Conservation (phyloP, 345 rosid genomes). For the Eucalyptus erythrocorys region DNA sequence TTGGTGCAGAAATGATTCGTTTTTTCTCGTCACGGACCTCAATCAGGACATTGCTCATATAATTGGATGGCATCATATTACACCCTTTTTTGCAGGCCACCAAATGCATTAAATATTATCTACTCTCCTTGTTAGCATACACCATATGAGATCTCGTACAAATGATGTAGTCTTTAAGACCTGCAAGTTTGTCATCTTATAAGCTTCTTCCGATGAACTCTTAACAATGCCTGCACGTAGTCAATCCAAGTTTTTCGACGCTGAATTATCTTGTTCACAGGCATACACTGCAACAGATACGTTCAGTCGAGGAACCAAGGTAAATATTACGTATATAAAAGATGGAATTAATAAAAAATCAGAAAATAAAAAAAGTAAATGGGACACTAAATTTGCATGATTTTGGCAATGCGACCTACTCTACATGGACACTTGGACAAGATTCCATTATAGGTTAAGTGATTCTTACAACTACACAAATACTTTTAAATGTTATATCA, state of each 20-base stretch:
- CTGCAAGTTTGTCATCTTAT: neutral
- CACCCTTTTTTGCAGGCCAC: neutral
- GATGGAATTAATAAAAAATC: neutral
- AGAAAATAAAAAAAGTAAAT: neutral
- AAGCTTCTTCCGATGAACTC: neutral
- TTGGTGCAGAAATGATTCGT: neutral
- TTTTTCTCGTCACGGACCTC: neutral
- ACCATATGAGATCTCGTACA: neutral
- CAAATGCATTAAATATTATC: neutral
- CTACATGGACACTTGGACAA: neutral
- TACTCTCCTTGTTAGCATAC: neutral
- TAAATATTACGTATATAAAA: neutral
- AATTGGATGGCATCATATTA: neutral
- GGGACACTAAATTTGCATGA: neutral
- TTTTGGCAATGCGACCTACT: neutral
- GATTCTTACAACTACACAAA: neutral
- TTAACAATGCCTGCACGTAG: neutral
- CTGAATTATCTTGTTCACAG: neutral
- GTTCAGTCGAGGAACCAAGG: neutral
- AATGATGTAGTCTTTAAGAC: neutral
- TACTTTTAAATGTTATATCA: neutral
- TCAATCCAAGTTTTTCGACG: neutral
- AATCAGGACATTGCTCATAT: neutral
- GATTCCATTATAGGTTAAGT: neutral
- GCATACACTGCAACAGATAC: neutral